Conservation (phyloP, 495 filamentous ascomycete species). For the Aspergillus sparsus region DNA sequence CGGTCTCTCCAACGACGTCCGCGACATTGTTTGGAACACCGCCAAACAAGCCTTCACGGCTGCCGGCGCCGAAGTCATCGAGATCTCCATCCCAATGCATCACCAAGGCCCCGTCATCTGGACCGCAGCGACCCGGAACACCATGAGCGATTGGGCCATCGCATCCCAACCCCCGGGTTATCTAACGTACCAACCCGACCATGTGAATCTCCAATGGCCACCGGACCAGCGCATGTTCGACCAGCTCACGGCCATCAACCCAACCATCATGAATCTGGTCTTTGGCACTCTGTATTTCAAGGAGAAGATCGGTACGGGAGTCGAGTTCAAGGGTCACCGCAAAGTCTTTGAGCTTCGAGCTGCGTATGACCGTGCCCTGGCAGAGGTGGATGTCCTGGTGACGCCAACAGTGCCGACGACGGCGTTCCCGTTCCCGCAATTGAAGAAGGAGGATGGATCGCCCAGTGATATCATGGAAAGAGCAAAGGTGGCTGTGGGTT, state of each 20-base stretch:
- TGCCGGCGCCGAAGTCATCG: constrained; percentile 49
- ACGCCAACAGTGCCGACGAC: constrained; percentile 46
- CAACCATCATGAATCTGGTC: constrained; percentile 33
- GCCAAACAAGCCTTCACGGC: constrained; percentile 41
- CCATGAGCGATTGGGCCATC: constrained; percentile 34
- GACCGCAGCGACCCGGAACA: constrained; percentile 42
- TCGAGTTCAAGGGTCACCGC: constrained; percentile 44
- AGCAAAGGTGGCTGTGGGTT: constrained; percentile 36
- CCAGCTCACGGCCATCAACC: constrained; percentile 31
- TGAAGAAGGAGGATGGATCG: constrained; percentile 10
- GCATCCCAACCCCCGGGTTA: constrained; percentile 34
- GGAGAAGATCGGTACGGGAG: constrained; percentile 23
- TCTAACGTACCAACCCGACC: constrained; percentile 29
- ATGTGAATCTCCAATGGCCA: constrained; percentile 27
- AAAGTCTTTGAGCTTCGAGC: constrained; percentile 44
- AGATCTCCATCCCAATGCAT: constrained; percentile 56
- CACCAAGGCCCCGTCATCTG: constrained; percentile 46
- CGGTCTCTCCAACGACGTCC: constrained; percentile 42
- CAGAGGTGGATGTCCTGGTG: constrained; percentile 47
- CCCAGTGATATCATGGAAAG: constrained; percentile 31
- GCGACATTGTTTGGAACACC: constrained; percentile 38
- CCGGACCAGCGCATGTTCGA: constrained; percentile 38
- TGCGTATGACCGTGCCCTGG: constrained; percentile 46
- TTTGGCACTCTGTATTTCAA: constrained; percentile 35
- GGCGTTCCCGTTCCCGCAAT: constrained; percentile 35